phyloP scores from a whole-genome alignment of 345 rosid genomes.

The Lagerstroemia speciosa region DNA sequence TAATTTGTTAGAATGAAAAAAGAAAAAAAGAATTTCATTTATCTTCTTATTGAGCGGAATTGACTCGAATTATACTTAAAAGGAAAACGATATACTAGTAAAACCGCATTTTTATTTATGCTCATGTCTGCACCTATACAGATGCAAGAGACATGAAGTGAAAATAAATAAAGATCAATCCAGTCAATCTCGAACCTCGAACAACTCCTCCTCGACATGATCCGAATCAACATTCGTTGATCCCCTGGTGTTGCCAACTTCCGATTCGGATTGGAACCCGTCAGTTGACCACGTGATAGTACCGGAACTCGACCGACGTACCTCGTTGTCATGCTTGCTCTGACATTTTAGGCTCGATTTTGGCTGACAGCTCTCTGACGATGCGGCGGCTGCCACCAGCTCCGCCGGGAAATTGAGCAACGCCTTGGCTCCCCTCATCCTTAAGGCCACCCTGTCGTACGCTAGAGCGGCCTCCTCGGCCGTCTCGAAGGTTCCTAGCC shows the following conservation, averaged over 20 bases:
- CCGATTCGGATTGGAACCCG: neutral
- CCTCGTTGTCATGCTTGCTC: neutral
- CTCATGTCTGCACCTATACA: too few species aligned
- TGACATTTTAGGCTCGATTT: neutral
- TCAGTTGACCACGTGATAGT: neutral
- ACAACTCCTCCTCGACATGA: neutral
- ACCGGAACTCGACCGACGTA: neutral
- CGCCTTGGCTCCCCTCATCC: conserved; percentile 60
- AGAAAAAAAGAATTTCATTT: too few species aligned
- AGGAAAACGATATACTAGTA: too few species aligned
- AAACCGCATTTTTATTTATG: too few species aligned
- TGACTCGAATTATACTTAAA: too few species aligned
- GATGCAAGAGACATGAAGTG: too few species aligned
- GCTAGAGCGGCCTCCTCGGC: conserved; percentile 64
- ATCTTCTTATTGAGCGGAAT: too few species aligned
- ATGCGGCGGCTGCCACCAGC: conserved; percentile 15
- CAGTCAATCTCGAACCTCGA: conserved; percentile 6
- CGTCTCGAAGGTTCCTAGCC: conserved; percentile 56
- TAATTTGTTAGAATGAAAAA: too few species aligned
- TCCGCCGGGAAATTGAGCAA: conserved; percentile 49
- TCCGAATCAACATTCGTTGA: neutral
- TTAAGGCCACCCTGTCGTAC: conserved; percentile 49
- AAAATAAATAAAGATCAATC: too few species aligned
- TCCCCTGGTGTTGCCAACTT: neutral
- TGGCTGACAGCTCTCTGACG: neutral